Base-by-base conservation (phyloP, 192 early-diverging fungal genomes). In the Podila horticola region DNA sequence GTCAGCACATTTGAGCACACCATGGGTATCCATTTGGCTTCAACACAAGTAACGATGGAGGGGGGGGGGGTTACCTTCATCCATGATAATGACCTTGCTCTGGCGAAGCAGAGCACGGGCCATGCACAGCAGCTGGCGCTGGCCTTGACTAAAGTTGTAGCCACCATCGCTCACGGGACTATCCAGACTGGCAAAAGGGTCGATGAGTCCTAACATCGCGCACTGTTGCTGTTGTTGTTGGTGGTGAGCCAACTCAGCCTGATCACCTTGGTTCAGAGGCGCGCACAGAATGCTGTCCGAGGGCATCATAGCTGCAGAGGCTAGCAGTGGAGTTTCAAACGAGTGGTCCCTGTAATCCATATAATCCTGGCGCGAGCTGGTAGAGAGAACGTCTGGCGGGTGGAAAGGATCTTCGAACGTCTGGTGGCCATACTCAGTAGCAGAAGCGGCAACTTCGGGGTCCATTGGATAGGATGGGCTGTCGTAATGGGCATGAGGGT, bases 111-210 rank as follows among this genome's bases (percentile, higher is more conserved):
- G 86, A 0, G 95, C 93, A 55, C 95, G 88, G 0, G 95, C 95
- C 52, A 96, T 85, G 62, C 92, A 92, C 9, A 96, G 74, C 31
- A 96, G 77, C 71, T 95, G 94, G 13, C 94, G 86, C 72, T 96
- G 94, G 3, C 95, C 95, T 50, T 94, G 85, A 10, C 91, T 92
- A 58, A 96, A 90, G 74, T 94, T 95, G 51, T 86, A 76, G 12
- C 94, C 95, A 67, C 95, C 94, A 84, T 98, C 96, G 58, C 84
- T 89, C 24, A 99, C 94, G 63, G 87, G 87, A 13, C 88, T 84
- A 12, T 97, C 96, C 33, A 98, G 74, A 45, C 62, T 83, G 50
- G 67, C 79, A 50, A 93, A 85, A 5, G 85, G 85, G 52, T 81
- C 71, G 13, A 73, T 38, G 15, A 58, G 62, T 4, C 73, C 64